Evolutionary conservation across 768 basidiomycete species (phyloP).

Genomic region (Crassisporium funariophilum): DNA sequence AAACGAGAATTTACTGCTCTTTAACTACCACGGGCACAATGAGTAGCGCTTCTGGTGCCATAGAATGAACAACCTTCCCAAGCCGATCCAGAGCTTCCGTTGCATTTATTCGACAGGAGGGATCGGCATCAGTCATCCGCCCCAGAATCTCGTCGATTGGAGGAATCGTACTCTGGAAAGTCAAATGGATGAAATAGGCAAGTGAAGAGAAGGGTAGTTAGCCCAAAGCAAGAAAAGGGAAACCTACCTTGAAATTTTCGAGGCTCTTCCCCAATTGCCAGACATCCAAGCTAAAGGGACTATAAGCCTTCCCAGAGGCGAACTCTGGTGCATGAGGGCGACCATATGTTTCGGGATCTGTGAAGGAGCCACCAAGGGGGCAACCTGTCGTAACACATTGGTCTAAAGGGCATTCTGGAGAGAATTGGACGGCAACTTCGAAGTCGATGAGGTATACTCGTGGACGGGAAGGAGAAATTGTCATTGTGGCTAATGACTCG

Average conservation of each 20-base stretch:
- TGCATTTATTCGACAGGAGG: background rate
- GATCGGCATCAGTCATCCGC: slow-evolving; percentile 6
- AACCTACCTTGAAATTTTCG: slow-evolving; percentile 16
- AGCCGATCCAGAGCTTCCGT: slow-evolving; percentile 8
- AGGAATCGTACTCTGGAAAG: slow-evolving; percentile 14
- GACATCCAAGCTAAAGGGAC: slow-evolving; percentile 27
- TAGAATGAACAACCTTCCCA: slow-evolving; percentile 7
- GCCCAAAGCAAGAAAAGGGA: no score
- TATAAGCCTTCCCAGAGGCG: slow-evolving; percentile 17
- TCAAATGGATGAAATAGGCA: background rate
- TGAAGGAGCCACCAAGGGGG: slow-evolving; percentile 21
- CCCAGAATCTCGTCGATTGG: slow-evolving; percentile 16
- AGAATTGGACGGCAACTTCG: slow-evolving; percentile 30
- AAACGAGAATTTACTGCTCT: no score
- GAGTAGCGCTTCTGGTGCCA: slow-evolving; percentile 8
- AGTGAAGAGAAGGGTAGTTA: background rate
- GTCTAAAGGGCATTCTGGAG: slow-evolving; percentile 13
- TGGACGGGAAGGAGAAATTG: slow-evolving; percentile 19
- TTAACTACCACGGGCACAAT: no score
- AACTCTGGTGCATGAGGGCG: slow-evolving; percentile 26
- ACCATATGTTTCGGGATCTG: slow-evolving; percentile 16
- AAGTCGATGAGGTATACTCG: slow-evolving; percentile 35
- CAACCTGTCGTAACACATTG: slow-evolving; percentile 17
- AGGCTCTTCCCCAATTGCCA: no score
- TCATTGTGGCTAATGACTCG: slow-evolving; percentile 21